phyloP scores from a whole-genome alignment of 1,284 basidiomycete genomes.

The Sanghuangporus weigelae region DNA sequence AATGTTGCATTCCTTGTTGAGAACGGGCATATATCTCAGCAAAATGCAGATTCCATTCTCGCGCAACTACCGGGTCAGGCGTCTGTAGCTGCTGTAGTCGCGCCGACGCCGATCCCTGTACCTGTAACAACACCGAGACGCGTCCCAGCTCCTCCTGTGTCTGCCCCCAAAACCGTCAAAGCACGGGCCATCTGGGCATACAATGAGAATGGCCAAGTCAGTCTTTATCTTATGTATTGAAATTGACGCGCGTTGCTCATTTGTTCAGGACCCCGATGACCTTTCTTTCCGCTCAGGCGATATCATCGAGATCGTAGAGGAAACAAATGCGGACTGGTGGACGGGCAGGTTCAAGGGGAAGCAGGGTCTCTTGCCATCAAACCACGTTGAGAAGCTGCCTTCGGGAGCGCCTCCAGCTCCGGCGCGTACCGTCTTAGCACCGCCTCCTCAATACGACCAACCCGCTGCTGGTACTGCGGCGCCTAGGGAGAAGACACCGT shows the following conservation, averaged over 20 bases:
- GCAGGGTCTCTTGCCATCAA: slow-evolving; percentile 61
- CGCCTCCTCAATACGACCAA: slow-evolving; percentile 18
- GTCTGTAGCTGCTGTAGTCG: not conserved
- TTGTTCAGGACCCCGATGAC: slow-evolving; percentile 49
- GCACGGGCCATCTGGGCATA: slow-evolving; percentile 62
- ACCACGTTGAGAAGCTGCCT: slow-evolving; percentile 49
- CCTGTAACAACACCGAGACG: slow-evolving; percentile 6
- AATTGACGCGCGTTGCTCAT: slow-evolving; percentile 1
- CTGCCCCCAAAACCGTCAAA: slow-evolving; percentile 32
- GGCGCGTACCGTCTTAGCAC: slow-evolving; percentile 20
- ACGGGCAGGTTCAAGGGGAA: slow-evolving; percentile 49
- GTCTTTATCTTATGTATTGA: slow-evolving; percentile 15
- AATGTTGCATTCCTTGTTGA: slow-evolving; percentile 58
- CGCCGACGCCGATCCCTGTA: slow-evolving; percentile 2
- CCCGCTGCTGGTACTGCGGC: not conserved
- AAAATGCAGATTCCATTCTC: slow-evolving; percentile 49
- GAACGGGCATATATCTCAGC: slow-evolving; percentile 48
- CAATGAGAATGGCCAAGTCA: slow-evolving; percentile 57
- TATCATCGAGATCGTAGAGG: slow-evolving; percentile 51
- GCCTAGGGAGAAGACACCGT: slow-evolving; percentile 10
- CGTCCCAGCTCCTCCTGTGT: slow-evolving; percentile 26
- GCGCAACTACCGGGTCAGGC: slow-evolving; percentile 36
- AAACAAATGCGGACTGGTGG: slow-evolving; percentile 67
- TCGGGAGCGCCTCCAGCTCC: slow-evolving; percentile 20
- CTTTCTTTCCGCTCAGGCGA: slow-evolving; percentile 54